Conservation (phyloP, 2,329 filamentous ascomycete genomes). For the Ambrosiella beaveri region DNA sequence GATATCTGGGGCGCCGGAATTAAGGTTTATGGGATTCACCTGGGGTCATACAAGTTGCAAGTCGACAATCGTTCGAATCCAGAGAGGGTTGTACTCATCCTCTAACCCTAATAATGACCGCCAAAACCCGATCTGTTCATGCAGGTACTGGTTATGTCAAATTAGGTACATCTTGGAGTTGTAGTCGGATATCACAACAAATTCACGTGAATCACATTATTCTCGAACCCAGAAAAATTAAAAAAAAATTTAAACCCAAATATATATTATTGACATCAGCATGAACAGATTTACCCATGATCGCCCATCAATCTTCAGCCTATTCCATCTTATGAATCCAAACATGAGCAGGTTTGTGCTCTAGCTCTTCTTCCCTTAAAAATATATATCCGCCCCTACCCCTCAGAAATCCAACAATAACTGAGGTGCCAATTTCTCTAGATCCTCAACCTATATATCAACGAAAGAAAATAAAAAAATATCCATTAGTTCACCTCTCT, state of each 20-base stretch:
- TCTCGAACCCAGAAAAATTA: neutral
- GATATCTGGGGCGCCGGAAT: neutral
- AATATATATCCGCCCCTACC: neutral
- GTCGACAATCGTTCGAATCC: too few species aligned
- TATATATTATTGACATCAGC: neutral
- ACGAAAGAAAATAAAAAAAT: neutral
- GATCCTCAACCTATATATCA: constrained; percentile 46
- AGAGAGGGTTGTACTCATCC: too few species aligned
- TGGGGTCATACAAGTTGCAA: too few species aligned
- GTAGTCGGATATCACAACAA: neutral
- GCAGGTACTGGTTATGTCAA: too few species aligned
- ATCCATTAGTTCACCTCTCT: neutral
- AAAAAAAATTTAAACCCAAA: neutral
- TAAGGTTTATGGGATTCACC: neutral
- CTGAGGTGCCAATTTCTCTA: constrained; percentile 77
- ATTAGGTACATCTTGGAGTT: too few species aligned
- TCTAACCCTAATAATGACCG: neutral
- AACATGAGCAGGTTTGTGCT: neutral
- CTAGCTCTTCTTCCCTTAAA: neutral
- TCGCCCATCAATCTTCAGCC: neutral
- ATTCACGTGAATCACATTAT: neutral
- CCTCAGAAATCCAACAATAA: constrained; percentile 65
- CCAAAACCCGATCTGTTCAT: too few species aligned
- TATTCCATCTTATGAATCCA: neutral
- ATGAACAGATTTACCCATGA: neutral